Conservation (phyloP, 371 early-diverging fungal genomes). For the Syncephalastrum monosporum region DNA sequence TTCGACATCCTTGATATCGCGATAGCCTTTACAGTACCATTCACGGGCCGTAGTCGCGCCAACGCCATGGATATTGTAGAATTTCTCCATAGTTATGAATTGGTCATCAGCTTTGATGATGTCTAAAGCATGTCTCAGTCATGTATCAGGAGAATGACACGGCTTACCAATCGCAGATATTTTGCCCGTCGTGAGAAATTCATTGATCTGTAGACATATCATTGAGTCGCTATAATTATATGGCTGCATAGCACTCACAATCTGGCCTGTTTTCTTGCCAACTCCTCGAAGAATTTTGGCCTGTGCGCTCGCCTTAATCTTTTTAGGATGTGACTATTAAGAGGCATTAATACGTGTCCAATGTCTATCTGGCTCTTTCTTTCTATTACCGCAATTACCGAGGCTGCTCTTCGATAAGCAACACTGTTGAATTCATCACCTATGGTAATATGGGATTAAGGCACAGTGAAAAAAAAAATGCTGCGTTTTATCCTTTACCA, state of each 20-base stretch:
- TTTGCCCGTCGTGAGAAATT: conserved; percentile 11
- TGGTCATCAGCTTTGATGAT: conserved; percentile 5
- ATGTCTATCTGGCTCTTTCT: neutral
- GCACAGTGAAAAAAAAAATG: neutral
- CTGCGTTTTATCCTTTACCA: conserved; percentile 3
- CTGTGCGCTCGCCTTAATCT: conserved; percentile 10
- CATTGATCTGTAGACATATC: conserved; percentile 9
- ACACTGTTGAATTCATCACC: conserved; percentile 18
- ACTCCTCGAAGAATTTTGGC: conserved; percentile 12
- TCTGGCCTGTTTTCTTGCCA: conserved; percentile 20
- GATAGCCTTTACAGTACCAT: conserved; percentile 17
- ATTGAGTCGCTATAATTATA: neutral
- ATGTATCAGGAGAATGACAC: neutral
- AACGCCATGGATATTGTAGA: conserved; percentile 10
- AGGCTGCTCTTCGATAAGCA: conserved; percentile 16
- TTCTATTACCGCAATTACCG: conserved; percentile 9
- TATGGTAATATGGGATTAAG: neutral
- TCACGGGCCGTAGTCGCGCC: conserved; percentile 15
- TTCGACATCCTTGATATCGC: conserved; percentile 13
- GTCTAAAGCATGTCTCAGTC: conserved; percentile 4
- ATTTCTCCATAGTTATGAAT: neutral
- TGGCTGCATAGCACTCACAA: conserved; percentile 7
- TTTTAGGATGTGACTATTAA: conserved; percentile 12
- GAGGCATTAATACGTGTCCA: neutral
- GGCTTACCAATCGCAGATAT: conserved; percentile 16